phyloP scores from a whole-genome alignment of 1,284 basidiomycete species.

The Nidula niveotomentosa region DNA sequence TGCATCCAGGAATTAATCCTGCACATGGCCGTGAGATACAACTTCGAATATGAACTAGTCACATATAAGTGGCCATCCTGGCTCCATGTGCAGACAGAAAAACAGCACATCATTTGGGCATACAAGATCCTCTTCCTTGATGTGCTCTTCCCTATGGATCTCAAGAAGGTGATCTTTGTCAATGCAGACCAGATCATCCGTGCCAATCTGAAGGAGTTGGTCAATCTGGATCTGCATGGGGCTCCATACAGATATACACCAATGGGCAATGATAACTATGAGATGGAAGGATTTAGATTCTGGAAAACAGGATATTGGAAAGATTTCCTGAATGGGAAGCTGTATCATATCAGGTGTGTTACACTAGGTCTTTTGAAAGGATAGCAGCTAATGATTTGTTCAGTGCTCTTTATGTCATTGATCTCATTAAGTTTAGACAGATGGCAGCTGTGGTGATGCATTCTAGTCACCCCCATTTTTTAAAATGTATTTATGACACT shows the following conservation, averaged over 20 bases:
- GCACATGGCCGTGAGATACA: slow-evolving; percentile 85
- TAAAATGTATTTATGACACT: slow-evolving; percentile 2
- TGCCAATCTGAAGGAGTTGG: slow-evolving; percentile 91
- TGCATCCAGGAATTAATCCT: slow-evolving; percentile 85
- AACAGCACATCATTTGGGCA: slow-evolving; percentile 99
- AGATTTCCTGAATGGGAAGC: slow-evolving; percentile 76
- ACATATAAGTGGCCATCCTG: slow-evolving; percentile 99
- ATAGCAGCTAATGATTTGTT: background rate
- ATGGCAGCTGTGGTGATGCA: slow-evolving; percentile 73
- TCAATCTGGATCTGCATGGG: slow-evolving; percentile 88
- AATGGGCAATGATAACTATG: slow-evolving; percentile 93
- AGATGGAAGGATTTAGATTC: slow-evolving; percentile 98
- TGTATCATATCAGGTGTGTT: slow-evolving; percentile 89
- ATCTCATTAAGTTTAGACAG: slow-evolving; percentile 93
- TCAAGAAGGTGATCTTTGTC: slow-evolving; percentile 98
- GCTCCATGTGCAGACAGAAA: slow-evolving; percentile 94
- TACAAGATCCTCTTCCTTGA: slow-evolving; percentile 99
- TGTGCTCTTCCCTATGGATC: slow-evolving; percentile 96
- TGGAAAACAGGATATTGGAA: slow-evolving; percentile 98
- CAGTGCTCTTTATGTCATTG: slow-evolving; percentile 94
- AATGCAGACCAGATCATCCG: slow-evolving; percentile 98
- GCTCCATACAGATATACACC: slow-evolving; percentile 95
- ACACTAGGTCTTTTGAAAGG: background rate
- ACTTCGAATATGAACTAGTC: slow-evolving; percentile 95
- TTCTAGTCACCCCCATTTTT: background rate